A percentile compares a stretch with the other conserved stretches of the same genome.
Evolutionary conservation across 371 early-diverging fungal species (phyloP).

Genomic region (Apophysomyces sp.): DNA sequence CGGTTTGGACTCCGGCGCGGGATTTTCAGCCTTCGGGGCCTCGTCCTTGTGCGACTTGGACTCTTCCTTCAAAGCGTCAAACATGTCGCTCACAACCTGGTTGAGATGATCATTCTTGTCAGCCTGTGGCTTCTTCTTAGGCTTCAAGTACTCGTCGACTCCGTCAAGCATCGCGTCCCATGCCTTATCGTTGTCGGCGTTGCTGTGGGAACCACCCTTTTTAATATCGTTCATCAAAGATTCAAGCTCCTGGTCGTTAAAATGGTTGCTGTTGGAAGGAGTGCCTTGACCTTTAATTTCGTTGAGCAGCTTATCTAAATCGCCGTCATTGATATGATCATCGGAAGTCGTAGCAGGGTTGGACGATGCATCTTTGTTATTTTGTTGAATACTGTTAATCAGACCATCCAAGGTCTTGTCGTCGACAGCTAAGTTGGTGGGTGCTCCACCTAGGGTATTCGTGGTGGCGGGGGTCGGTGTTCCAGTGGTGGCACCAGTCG

Average conservation of each 20-base stretch:
- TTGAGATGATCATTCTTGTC: not conserved
- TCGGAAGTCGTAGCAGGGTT: not conserved
- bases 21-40: not conserved
- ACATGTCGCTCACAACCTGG: not conserved
- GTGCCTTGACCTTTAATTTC: not conserved
- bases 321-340: not conserved
- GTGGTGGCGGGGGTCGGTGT: not conserved
- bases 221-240: constrained; percentile 12
- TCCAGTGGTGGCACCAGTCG: not conserved
- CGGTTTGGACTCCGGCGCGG: not conserved
- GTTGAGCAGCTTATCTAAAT: not conserved
- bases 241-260: constrained; percentile 8
- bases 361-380: not conserved
- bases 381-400: not conserved
- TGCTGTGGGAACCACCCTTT: not conserved
- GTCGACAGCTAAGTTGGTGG: not conserved
- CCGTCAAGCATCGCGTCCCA: not conserved
- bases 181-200: not conserved
- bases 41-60: not conserved
- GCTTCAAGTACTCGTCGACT: not conserved
- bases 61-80: not conserved
- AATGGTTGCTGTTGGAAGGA: not conserved
- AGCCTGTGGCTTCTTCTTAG: not conserved
- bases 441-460: not conserved
- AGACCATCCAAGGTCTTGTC: not conserved